A percentile compares a stretch with the other conserved stretches of the same genome.
Conservation (phyloP, 208 protist species). For the Leishmania guyanensis region DNA sequence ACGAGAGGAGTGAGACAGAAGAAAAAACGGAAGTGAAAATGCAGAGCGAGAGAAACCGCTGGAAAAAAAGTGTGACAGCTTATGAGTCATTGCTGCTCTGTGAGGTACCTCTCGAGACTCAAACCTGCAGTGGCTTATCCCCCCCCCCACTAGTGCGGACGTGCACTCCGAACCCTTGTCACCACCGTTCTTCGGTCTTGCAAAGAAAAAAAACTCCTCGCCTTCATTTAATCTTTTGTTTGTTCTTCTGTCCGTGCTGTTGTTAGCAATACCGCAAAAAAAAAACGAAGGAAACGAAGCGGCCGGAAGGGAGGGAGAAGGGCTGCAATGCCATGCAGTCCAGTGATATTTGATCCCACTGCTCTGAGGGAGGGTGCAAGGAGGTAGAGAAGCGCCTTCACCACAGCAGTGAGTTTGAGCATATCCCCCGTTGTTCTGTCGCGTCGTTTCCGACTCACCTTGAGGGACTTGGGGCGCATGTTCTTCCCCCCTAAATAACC, state of each 20-base stretch:
- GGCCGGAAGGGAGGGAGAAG: not conserved
- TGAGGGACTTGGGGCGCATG: not conserved
- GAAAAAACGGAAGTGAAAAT: not conserved
- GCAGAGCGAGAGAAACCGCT: not conserved
- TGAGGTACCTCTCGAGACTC: not conserved
- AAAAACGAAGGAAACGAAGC: not conserved
- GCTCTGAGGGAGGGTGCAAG: not conserved
- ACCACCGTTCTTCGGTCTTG: not conserved
- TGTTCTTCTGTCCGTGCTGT: conserved; percentile 16
- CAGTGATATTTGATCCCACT: not conserved
- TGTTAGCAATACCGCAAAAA: not conserved
- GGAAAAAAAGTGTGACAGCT: not conserved
- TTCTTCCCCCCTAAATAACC: not conserved
- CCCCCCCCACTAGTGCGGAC: not conserved
- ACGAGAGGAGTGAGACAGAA: not conserved
- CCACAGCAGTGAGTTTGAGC: not conserved
- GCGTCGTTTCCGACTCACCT: not conserved
- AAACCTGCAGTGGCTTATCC: not conserved
- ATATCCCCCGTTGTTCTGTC: not conserved
- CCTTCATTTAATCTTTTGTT: conserved; percentile 11
- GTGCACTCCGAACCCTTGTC: not conserved
- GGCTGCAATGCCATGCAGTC: not conserved
- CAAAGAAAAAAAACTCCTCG: not conserved
- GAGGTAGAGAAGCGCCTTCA: not conserved
- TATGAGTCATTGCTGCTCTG: not conserved